Conservation (phyloP, 1,284 basidiomycete species). For the Papiliotrema laurentii region DNA sequence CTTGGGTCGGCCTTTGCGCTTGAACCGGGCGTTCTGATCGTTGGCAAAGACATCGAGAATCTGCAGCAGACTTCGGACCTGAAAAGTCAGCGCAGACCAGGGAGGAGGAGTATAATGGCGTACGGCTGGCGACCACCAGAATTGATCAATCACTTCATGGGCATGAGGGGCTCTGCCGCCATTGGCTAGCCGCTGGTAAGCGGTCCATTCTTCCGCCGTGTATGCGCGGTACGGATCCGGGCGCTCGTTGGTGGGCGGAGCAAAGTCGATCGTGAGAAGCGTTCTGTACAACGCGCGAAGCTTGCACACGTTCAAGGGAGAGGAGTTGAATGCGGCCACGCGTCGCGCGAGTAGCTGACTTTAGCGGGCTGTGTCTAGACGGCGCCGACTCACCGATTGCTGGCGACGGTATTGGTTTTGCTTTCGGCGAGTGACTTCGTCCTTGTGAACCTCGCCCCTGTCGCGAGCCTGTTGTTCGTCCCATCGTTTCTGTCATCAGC, state of each 20-base stretch:
- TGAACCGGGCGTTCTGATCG: conserved; percentile 25
- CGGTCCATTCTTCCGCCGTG: conserved; percentile 41
- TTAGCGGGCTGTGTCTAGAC: not conserved
- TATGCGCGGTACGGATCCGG: conserved; percentile 38
- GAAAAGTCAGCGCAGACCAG: conserved; percentile 2
- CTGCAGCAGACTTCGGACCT: conserved; percentile 28
- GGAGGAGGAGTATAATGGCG: conserved; percentile 2
- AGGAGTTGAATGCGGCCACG: conserved; percentile 36
- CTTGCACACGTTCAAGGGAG: conserved; percentile 40
- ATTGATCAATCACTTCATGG: conserved; percentile 43
- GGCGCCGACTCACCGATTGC: conserved; percentile 31
- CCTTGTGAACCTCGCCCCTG: conserved; percentile 40
- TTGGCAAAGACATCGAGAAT: conserved; percentile 35
- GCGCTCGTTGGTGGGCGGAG: conserved; percentile 35
- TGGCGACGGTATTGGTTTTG: conserved; percentile 46
- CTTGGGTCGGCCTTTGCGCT: conserved; percentile 42
- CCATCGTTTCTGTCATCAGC: conserved; percentile 33
- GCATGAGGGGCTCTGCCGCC: conserved; percentile 25
- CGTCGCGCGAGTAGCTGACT: conserved; percentile 35
- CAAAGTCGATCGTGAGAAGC: conserved; percentile 45
- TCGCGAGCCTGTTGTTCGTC: conserved; percentile 37
- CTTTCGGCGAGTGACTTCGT: conserved; percentile 39
- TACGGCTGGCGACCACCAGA: conserved; percentile 35
- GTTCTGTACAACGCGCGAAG: conserved; percentile 43
- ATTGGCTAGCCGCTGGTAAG: conserved; percentile 34